phyloP scores from a whole-genome alignment of 768 basidiomycete species.

The Kwoniella europaea region DNA sequence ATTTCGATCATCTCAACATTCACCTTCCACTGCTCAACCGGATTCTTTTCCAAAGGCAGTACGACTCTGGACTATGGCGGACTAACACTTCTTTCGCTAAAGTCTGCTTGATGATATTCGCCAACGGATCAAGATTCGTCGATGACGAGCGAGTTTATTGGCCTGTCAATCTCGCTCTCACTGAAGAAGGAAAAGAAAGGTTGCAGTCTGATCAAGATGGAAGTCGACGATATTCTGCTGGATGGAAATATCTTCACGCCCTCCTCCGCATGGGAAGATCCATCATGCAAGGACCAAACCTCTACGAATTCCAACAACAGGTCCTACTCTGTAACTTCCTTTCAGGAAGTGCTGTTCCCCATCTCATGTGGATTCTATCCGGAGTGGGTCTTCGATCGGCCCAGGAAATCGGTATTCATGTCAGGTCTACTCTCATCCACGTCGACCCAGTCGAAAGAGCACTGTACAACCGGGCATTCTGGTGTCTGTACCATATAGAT shows the following conservation, averaged over 20 bases:
- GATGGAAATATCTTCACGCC: slow-evolving; percentile 65
- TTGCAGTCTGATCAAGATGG: slow-evolving; percentile 37
- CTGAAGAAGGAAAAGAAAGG: slow-evolving; percentile 44
- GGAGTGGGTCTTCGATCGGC: slow-evolving; percentile 73
- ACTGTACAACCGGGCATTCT: slow-evolving; percentile 78
- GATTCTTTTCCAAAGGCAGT: slow-evolving; percentile 67
- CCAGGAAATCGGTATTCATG: slow-evolving; percentile 78
- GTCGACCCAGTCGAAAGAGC: slow-evolving; percentile 66
- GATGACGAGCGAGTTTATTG: slow-evolving; percentile 66
- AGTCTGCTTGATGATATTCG: slow-evolving; percentile 71
- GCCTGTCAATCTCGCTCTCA: slow-evolving; percentile 40
- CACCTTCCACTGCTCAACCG: slow-evolving; percentile 74
- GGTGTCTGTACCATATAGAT: slow-evolving; percentile 62
- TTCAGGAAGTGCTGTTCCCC: slow-evolving; percentile 42
- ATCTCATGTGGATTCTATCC: slow-evolving; percentile 65
- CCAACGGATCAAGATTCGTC: slow-evolving; percentile 67
- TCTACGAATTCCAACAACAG: slow-evolving; percentile 76
- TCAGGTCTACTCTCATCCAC: slow-evolving; percentile 61
- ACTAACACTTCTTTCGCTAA: slow-evolving; percentile 63
- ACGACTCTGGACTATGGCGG: slow-evolving; percentile 64
- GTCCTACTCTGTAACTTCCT: slow-evolving; percentile 57
- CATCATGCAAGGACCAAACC: slow-evolving; percentile 65
- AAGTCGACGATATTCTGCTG: slow-evolving; percentile 48
- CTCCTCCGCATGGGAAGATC: slow-evolving; percentile 68
- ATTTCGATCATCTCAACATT: slow-evolving; percentile 68